Conservation (phyloP, 2,329 filamentous ascomycete genomes). For the Cercospora zeae-maydis region DNA sequence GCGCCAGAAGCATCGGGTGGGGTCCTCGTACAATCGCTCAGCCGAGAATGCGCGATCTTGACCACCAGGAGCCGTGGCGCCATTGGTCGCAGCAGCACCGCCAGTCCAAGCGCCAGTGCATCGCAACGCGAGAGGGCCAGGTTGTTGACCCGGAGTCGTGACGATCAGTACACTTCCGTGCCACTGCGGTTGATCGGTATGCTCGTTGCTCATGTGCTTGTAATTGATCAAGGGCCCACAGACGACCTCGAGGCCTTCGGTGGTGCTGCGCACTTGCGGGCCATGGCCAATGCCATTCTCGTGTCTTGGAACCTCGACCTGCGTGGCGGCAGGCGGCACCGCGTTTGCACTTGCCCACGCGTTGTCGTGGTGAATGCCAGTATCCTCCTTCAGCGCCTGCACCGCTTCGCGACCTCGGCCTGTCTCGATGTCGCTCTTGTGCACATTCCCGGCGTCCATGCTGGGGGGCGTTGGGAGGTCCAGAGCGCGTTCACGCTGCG, state of each 20-base stretch:
- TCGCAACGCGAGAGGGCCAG: constrained; percentile 58
- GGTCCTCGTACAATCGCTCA: constrained; percentile 59
- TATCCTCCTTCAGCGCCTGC: constrained; percentile 13
- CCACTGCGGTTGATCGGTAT: constrained; percentile 56
- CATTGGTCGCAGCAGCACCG: constrained; percentile 25
- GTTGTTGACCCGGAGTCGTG: constrained; percentile 64
- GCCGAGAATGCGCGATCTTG: constrained; percentile 42
- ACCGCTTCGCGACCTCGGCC: constrained; percentile 12
- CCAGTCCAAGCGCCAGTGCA: constrained; percentile 47
- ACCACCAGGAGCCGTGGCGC: constrained; percentile 19
- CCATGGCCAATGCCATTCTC: constrained; percentile 41
- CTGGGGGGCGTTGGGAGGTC: not conserved
- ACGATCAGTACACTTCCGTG: constrained; percentile 83
- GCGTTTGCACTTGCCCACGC: constrained; percentile 11
- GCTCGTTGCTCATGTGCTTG: constrained; percentile 62
- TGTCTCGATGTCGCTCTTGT: constrained; percentile 1
- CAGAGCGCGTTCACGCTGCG: not conserved
- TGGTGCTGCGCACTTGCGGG: constrained; percentile 44
- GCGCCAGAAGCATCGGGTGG: constrained; percentile 56
- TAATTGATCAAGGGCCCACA: constrained; percentile 77
- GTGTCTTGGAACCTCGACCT: constrained; percentile 15
- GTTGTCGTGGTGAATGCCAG: constrained; percentile 13
- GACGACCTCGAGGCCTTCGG: constrained; percentile 53
- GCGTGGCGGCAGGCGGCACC: constrained; percentile 13
- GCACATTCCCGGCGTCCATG: constrained; percentile 7